These are phyloP conservation scores for Candida pseudocylindracea DNA, from an alignment of 1,139 yeast genomes.

Conservation along the genomic window DNA sequence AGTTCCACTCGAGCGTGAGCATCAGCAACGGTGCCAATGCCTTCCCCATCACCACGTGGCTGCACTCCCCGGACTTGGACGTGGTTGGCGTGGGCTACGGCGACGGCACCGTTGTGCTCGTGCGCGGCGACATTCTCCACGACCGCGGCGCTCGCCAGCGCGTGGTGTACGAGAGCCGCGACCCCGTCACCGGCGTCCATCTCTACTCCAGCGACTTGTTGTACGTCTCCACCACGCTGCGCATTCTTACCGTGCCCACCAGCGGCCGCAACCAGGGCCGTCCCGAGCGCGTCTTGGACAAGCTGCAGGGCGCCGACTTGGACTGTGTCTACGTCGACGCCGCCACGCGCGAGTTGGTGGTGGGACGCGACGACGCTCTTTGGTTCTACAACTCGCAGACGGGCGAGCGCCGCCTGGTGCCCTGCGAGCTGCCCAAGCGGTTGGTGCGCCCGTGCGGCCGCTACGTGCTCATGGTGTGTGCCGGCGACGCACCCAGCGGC, in stretches of 20 bases:
- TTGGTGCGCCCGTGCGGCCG: conserved; percentile 20
- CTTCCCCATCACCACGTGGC: conserved; percentile 43
- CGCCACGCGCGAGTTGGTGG: conserved; percentile 20
- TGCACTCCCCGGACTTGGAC: conserved; percentile 33
- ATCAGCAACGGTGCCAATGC: conserved; percentile 35
- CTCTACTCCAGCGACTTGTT: conserved; percentile 23
- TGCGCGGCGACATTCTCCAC: conserved; percentile 71
- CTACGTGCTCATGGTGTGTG: conserved; percentile 34
- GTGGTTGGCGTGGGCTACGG: conserved; percentile 63
- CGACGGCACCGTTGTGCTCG: conserved; percentile 63
- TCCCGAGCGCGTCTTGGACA: conserved; percentile 41
- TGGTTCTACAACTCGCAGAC: conserved; percentile 31
- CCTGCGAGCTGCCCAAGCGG: conserved; percentile 36
- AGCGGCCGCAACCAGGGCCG: conserved; percentile 57
- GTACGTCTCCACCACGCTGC: conserved; percentile 49
- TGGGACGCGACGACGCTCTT: conserved; percentile 28
- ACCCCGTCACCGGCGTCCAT: conserved; percentile 64
- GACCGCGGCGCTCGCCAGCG: conserved; percentile 88
- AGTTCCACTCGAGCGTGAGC: conserved; percentile 13
- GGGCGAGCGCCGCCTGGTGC: conserved; percentile 31
- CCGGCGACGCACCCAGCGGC: conserved; percentile 9
- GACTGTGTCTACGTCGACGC: conserved; percentile 32
- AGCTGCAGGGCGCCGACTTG: conserved; percentile 43
- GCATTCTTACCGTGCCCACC: conserved; percentile 52
- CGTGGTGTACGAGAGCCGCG: conserved; percentile 42